Evolutionary conservation across 208 protist species (phyloP).

Genomic region (Acanthamoeba lenticulata): DNA sequence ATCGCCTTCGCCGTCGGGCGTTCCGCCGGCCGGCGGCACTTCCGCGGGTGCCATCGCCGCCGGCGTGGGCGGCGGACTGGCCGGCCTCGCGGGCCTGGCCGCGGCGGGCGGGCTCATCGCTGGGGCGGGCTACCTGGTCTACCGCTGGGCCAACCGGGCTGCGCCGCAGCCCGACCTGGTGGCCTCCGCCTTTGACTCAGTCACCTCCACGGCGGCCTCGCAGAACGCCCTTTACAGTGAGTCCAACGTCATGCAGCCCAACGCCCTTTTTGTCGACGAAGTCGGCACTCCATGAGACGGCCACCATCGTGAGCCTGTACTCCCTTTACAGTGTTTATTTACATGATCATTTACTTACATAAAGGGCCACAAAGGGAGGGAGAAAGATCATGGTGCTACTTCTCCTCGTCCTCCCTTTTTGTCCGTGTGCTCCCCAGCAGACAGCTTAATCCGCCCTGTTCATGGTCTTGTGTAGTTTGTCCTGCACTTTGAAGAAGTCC

Average conservation of each 20-base stretch:
- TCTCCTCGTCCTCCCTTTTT: too few relatives aligned
- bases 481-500: too few relatives aligned
- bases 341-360: too few relatives aligned
- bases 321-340: not conserved
- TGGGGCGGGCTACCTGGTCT: not conserved
- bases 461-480: too few relatives aligned
- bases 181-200: not conserved
- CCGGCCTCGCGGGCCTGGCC: not conserved
- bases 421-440: too few relatives aligned
- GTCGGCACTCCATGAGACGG: not conserved
- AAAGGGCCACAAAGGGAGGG: too few relatives aligned
- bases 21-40: not conserved
- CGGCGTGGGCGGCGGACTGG: not conserved
- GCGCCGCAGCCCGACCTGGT: too few relatives aligned
- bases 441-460: too few relatives aligned
- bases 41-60: not conserved
- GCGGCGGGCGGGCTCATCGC: not conserved
- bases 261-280: not conserved
- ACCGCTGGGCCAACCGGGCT: not conserved
- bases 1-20: not conserved
- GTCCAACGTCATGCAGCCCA: not conserved
- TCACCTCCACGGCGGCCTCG: too few relatives aligned
- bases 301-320: not conserved
- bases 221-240: not conserved
- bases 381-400: not conserved